phyloP scores from a whole-genome alignment of 805 yeast species.

The Kodamaea hsintzibuensis region DNA sequence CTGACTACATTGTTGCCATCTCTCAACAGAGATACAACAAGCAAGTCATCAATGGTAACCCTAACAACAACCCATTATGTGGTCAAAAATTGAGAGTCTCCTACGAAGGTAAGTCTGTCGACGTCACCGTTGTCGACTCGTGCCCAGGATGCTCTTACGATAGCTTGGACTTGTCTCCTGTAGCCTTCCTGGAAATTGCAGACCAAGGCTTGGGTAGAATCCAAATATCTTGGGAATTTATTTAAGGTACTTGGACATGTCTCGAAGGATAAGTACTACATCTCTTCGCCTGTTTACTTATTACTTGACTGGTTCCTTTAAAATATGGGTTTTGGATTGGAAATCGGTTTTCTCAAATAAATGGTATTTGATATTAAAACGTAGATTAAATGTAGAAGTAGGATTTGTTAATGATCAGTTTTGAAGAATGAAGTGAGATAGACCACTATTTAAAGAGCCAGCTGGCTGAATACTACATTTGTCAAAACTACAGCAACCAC shows the following conservation, averaged over 20 bases:
- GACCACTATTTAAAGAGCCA: too few species aligned
- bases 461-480: too few species aligned
- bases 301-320: background rate
- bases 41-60: conserved; percentile 32
- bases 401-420: too few species aligned
- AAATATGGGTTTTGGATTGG: background rate
- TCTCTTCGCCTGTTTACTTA: background rate
- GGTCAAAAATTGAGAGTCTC: conserved; percentile 51
- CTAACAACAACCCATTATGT: conserved; percentile 51
- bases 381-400: background rate
- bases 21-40: conserved; percentile 42
- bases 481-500: too few species aligned
- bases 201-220: conserved; percentile 54
- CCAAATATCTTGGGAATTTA: conserved; percentile 50
- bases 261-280: background rate
- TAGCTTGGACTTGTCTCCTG: conserved; percentile 61
- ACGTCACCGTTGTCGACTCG: conserved; percentile 57
- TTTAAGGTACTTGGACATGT: background rate
- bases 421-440: too few species aligned
- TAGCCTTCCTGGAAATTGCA: conserved; percentile 55
- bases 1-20: conserved; percentile 57
- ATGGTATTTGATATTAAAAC: background rate
- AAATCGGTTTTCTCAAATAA: background rate
- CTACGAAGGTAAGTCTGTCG: conserved; percentile 51
- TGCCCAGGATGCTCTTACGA: conserved; percentile 54